phyloP scores from a whole-genome alignment of 768 basidiomycete genomes.

The Kondoa subrosea region DNA sequence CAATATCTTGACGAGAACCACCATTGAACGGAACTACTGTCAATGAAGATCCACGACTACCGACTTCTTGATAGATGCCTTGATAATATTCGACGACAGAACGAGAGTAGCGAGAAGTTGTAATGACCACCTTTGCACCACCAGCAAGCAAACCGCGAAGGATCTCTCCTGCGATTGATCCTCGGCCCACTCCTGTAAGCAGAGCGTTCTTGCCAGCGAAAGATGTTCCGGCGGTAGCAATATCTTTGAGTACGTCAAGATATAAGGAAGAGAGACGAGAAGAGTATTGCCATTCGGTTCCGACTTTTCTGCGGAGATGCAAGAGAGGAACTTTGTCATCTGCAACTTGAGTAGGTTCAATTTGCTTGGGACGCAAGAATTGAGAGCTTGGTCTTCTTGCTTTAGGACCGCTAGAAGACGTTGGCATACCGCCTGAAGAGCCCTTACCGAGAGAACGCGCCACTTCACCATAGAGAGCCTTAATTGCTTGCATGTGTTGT shows the following conservation, averaged over 20 bases:
- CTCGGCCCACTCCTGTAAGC: slow-evolving; percentile 92
- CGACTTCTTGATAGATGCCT: slow-evolving; percentile 85
- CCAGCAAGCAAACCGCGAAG: slow-evolving; percentile 91
- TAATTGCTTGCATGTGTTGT: slow-evolving; percentile 89
- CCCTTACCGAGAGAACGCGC: slow-evolving; percentile 75
- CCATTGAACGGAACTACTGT: slow-evolving; percentile 99
- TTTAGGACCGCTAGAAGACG: slow-evolving; percentile 32
- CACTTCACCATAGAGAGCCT: slow-evolving; percentile 84
- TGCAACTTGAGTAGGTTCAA: slow-evolving; percentile 48
- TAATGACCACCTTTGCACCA: slow-evolving; percentile 90
- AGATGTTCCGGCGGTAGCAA: slow-evolving; percentile 92
- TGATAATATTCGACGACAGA: slow-evolving; percentile 96
- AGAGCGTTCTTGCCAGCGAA: slow-evolving; percentile 99
- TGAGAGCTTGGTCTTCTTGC: slow-evolving; percentile 83
- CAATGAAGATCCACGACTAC: slow-evolving; percentile 85
- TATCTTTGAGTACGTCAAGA: slow-evolving; percentile 91
- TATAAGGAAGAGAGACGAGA: slow-evolving; percentile 79
- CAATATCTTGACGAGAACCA: slow-evolving; percentile 95
- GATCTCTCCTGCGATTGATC: slow-evolving; percentile 93
- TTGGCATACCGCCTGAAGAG: slow-evolving; percentile 32
- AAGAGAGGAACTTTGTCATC: slow-evolving; percentile 85
- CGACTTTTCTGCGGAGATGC: slow-evolving; percentile 92
- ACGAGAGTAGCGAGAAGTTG: slow-evolving; percentile 91
- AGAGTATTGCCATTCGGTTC: slow-evolving; percentile 87
- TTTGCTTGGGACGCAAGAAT: slow-evolving; percentile 80